Evolutionary conservation across 495 filamentous ascomycete species (phyloP), one percentile per base, ranked within the genome.

Genomic region (Aspergillus hancockii): DNA sequence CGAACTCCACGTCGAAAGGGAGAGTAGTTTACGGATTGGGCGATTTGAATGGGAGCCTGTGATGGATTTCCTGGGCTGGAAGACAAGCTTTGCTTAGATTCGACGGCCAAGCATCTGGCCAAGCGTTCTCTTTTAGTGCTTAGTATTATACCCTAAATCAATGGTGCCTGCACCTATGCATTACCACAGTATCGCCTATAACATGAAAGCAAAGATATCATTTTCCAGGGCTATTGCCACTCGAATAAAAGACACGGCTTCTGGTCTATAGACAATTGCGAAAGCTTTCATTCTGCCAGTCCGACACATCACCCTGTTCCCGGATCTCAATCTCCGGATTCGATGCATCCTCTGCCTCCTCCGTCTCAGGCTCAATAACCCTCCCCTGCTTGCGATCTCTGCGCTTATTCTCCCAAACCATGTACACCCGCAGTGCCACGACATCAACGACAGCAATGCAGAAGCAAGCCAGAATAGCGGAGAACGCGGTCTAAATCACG

Each of bases 201-300:
- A 28, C 25, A 28, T 28, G 3, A 3, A 28, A 28, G 25, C 25
- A 7, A 28, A 28, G 3, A 28, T 3, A 7, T 28, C 25, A 28
- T 28, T 28, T 28, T 28, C 25, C 25, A 28, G 25, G 7, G 25
- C 25, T 28, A 28, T 7, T 3, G 25, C 3, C 3, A 7, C 25
- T 3, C 25, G 25, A 28, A 28, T 28, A 7, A 3, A 28, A 28
- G 36, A 40, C 2, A 13, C 3, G 12, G 12, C 16, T 4, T 40
- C 36, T 40, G 25, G 3, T 28, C 34, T 61, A 57, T n/a, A 61
- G 32, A 18, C 54, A 61, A 49, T 53, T 57, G n/a, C 59, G 53
- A 41, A 57, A 57, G 3, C 21, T 25, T 32, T 28, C 31, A 21
- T 61, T 57, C 25, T 61, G 46, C 54, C 59, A 57, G 13, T 61